Conservation (phyloP, 2,329 filamentous ascomycete genomes). For the Dactylellina haptotyla region DNA sequence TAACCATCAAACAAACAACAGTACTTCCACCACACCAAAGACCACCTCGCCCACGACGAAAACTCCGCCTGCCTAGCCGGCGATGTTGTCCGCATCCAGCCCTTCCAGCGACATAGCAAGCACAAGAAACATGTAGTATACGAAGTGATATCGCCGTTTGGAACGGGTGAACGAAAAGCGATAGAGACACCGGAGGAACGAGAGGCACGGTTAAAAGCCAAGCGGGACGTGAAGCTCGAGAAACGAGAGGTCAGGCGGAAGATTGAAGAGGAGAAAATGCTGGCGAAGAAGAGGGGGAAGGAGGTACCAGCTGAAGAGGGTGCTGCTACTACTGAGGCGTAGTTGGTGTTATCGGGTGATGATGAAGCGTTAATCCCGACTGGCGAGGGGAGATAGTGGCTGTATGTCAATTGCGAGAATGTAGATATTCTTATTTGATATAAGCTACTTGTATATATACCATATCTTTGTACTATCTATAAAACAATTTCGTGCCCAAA, state of each 20-base stretch:
- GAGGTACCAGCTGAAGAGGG: conserved; percentile 25
- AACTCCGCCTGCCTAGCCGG: conserved; percentile 76
- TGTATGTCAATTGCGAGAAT: too few species aligned
- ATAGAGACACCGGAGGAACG: conserved; percentile 74
- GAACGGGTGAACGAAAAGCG: conserved; percentile 71
- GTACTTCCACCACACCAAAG: conserved; percentile 73
- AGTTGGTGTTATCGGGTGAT: conserved; percentile 4
- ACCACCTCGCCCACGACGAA: conserved; percentile 81
- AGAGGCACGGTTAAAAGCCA: conserved; percentile 64
- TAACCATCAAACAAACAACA: conserved; percentile 59
- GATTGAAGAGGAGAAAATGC: conserved; percentile 56
- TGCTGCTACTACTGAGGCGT: conserved; percentile 54
- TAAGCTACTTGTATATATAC: background rate
- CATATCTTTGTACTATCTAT: background rate
- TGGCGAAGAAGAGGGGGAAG: conserved; percentile 58
- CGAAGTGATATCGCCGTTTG: conserved; percentile 77
- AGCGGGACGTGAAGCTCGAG: conserved; percentile 70
- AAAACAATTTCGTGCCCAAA: background rate
- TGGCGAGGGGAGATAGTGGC: too few species aligned
- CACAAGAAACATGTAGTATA: conserved; percentile 79
- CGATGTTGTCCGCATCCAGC: conserved; percentile 77
- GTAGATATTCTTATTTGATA: too few species aligned
- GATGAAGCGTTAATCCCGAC: too few species aligned
- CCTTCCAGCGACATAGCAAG: conserved; percentile 73
- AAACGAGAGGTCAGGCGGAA: conserved; percentile 54